Evolutionary conservation across 169 alveolate species (phyloP).

Genomic region (Besnoitia besnoiti): DNA sequence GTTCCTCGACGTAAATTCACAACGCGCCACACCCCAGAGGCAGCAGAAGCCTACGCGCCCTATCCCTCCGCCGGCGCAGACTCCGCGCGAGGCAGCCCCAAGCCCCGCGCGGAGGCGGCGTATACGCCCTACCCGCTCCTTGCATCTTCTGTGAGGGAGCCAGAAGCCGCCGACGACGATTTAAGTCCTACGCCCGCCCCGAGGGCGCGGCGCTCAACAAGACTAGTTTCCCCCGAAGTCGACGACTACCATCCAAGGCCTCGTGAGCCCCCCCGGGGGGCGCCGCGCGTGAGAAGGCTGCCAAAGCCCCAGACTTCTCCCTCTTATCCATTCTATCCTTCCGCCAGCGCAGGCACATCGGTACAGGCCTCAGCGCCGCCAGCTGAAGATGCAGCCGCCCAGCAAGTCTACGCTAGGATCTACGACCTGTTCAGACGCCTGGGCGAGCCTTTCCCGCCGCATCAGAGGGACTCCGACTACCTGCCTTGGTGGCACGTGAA

Average conservation of each 20-base stretch:
- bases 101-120: background rate
- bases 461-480: background rate
- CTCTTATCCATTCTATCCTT: too few relatives aligned
- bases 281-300: too few relatives aligned
- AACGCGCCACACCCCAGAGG: background rate
- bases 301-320: too few relatives aligned
- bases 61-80: too few relatives aligned
- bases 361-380: too few relatives aligned
- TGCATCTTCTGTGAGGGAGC: background rate
- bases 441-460: background rate
- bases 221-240: too few relatives aligned
- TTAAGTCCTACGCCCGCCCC: too few relatives aligned
- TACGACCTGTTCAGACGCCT: background rate
- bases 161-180: background rate
- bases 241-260: too few relatives aligned
- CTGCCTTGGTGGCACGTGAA: slow-evolving; percentile 11
- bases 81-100: too few relatives aligned
- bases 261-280: too few relatives aligned
- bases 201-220: too few relatives aligned
- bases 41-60: background rate
- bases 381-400: background rate
- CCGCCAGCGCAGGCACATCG: too few relatives aligned
- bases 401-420: background rate
- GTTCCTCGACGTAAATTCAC: background rate
- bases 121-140: background rate